A percentile compares a stretch with the other conserved stretches of the same genome.
These are phyloP conservation scores for Turnera subulata DNA, from an alignment of 345 rosid species.

Conservation along the genomic window DNA sequence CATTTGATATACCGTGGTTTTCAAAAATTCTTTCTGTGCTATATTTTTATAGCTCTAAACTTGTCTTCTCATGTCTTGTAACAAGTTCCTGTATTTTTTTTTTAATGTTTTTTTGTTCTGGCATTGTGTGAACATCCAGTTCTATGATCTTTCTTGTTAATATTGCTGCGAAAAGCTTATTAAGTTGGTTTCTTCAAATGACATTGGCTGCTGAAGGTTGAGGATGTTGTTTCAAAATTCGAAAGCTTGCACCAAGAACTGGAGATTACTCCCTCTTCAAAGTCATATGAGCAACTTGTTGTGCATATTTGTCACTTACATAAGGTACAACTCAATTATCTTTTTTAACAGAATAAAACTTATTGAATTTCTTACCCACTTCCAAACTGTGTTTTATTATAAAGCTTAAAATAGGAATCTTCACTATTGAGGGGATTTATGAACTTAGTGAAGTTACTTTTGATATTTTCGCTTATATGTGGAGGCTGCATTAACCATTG, in stretches of 20 bases:
- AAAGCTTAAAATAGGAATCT: not conserved
- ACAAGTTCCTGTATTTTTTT: not conserved
- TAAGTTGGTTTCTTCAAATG: not conserved
- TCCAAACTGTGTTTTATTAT: not conserved
- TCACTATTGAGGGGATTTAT: not conserved
- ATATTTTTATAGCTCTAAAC: not conserved
- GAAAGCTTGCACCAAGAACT: conserved; percentile 52
- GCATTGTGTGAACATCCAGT: not conserved
- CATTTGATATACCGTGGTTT: not conserved
- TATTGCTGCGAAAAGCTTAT: not conserved
- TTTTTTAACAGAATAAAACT: conserved; percentile 3
- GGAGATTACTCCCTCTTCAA: conserved; percentile 49
- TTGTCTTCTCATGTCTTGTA: not conserved
- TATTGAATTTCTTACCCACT: not conserved
- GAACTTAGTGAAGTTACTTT: not conserved
- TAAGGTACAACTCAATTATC: conserved; percentile 43
- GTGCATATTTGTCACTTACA: conserved; percentile 41
- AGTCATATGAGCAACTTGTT: conserved; percentile 61
- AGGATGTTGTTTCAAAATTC: conserved; percentile 53
- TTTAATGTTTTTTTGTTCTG: not conserved
- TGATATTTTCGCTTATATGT: not conserved
- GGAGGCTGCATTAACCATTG: not conserved
- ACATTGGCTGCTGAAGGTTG: conserved; percentile 42
- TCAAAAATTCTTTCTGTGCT: no score
- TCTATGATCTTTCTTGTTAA: not conserved